These are phyloP conservation scores for Ilyonectria robusta DNA, from an alignment of 2,329 filamentous ascomycete species.

Conservation along the genomic window DNA sequence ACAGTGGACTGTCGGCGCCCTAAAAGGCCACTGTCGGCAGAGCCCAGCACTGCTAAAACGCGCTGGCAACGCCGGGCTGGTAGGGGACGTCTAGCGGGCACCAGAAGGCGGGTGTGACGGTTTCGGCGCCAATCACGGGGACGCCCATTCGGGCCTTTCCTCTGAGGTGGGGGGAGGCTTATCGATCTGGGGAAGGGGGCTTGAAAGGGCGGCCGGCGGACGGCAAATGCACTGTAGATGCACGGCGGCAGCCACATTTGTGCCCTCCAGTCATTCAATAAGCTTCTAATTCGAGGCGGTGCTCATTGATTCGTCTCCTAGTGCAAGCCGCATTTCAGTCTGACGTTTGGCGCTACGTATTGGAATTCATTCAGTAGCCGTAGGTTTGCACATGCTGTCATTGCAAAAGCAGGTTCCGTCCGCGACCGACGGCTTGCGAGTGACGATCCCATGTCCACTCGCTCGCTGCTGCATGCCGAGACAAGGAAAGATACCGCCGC, in stretches of 20 bases:
- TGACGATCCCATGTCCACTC: background rate
- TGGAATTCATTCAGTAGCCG: background rate
- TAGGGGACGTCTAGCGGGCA: background rate
- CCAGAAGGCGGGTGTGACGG: constrained; percentile 6
- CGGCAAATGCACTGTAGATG: background rate
- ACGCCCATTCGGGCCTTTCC: constrained; percentile 44
- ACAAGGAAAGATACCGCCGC: background rate
- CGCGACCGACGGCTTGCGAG: background rate
- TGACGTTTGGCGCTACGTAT: background rate
- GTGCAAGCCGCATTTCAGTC: background rate
- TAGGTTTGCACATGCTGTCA: background rate
- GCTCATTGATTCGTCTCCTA: background rate
- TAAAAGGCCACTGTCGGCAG: background rate
- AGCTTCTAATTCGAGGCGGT: background rate
- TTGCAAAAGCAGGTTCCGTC: background rate
- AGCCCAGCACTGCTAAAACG: background rate
- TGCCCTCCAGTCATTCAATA: background rate
- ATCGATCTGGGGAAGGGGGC: constrained; percentile 43
- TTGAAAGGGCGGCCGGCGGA: background rate
- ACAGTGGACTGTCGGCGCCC: background rate
- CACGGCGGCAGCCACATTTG: background rate
- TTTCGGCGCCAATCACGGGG: constrained; percentile 39
- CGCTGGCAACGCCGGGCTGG: background rate
- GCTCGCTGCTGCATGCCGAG: background rate
- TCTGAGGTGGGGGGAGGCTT: constrained; percentile 32